Evolutionary conservation across 495 filamentous ascomycete species (phyloP).

Genomic region (Daldinia loculata): DNA sequence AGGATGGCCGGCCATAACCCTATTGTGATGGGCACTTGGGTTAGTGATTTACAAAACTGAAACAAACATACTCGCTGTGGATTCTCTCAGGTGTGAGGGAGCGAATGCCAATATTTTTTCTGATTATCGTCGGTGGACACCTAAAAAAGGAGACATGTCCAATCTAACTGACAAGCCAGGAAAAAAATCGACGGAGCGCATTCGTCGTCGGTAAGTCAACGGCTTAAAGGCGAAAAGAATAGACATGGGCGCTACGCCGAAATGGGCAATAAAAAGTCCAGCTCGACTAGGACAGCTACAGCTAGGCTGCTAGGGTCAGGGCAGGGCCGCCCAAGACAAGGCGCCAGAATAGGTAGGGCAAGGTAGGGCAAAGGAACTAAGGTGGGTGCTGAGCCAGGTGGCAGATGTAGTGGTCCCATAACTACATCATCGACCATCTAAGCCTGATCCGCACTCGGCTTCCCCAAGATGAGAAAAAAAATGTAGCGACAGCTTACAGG

Average conservation of each 20-base stretch:
- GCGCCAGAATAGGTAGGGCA: constrained; percentile 19
- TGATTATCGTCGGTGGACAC: constrained; percentile 26
- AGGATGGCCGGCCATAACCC: constrained; percentile 24
- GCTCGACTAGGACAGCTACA: constrained; percentile 38
- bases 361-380: constrained; percentile 17
- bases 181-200: constrained; percentile 22
- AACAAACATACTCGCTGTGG: constrained; percentile 36
- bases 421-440: constrained; percentile 44
- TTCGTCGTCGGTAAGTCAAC: constrained; percentile 19
- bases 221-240: constrained; percentile 20
- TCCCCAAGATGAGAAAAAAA: constrained; percentile 40
- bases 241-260: constrained; percentile 11
- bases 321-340: constrained; percentile 32
- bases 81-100: constrained; percentile 26
- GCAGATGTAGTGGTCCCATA: constrained; percentile 44
- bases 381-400: constrained; percentile 42
- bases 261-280: constrained; percentile 33
- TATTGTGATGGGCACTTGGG: constrained; percentile 36
- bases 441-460: constrained; percentile 44
- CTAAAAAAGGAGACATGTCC: constrained; percentile 19
- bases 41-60: constrained; percentile 34
- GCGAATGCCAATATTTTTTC: constrained; percentile 21
- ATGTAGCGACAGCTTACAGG: constrained; percentile 26
- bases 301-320: constrained; percentile 40
- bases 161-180: constrained; percentile 13